These are phyloP conservation scores for Ambrosia trifida DNA, from an alignment of 129 eudicot species.

Conservation along the genomic window DNA sequence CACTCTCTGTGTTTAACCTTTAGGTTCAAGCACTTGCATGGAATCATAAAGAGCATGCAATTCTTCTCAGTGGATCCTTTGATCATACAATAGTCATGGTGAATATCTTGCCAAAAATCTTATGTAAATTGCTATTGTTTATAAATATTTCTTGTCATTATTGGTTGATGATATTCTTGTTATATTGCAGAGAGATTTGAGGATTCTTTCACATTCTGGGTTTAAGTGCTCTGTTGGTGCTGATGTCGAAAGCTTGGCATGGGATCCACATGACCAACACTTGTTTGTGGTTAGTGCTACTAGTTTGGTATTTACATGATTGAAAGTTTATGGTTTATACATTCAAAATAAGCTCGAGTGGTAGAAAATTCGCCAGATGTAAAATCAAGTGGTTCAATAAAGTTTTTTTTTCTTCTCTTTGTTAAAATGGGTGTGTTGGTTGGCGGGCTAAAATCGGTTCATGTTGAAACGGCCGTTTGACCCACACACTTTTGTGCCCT, in stretches of 20 bases:
- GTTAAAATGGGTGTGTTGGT: not conserved
- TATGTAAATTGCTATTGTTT: not conserved
- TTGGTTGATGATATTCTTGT: not conserved
- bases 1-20: not conserved
- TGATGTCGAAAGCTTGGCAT: conserved; percentile 62
- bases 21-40: conserved; percentile 96
- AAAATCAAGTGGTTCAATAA: not conserved
- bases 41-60: conserved; percentile 66
- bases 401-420: not conserved
- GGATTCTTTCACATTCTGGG: conserved; percentile 66
- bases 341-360: not conserved
- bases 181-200: conserved; percentile 65
- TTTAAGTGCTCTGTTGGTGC: conserved; percentile 74
- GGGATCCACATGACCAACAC: conserved; percentile 67
- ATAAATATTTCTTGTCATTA: not conserved
- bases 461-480: not conserved
- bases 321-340: not conserved
- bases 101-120: conserved; percentile 15
- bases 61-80: conserved; percentile 91
- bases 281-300: conserved; percentile 63
- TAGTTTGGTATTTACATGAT: not conserved
- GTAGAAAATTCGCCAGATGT: not conserved
- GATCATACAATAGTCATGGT: conserved; percentile 94
- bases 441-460: not conserved
- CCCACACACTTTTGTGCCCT: not conserved